phyloP scores from a whole-genome alignment of 257 asterid genomes.

The Ocimum tenuiflorum region DNA sequence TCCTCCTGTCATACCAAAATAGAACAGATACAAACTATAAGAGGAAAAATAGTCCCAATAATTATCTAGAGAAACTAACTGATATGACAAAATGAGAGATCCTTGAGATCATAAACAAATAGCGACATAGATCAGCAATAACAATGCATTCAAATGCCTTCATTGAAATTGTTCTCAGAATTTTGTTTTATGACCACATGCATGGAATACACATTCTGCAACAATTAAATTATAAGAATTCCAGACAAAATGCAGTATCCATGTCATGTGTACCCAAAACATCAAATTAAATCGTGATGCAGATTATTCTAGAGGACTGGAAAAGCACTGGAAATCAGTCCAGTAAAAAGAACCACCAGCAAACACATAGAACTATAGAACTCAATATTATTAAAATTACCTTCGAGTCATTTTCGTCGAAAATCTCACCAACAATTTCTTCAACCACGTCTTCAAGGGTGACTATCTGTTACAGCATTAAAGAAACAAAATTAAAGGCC shows the following conservation, averaged over 20 bases:
- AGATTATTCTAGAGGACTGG: not conserved
- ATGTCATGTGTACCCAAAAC: not conserved
- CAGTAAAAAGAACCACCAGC: not conserved
- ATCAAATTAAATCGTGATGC: not conserved
- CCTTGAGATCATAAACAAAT: not conserved
- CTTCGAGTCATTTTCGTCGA: slow-evolving; percentile 95
- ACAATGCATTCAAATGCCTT: slow-evolving; percentile 1
- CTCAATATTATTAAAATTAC: slow-evolving; percentile 35
- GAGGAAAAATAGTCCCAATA: not conserved
- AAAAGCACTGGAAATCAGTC: slow-evolving; percentile 11
- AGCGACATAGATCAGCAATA: not conserved
- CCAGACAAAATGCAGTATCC: not conserved
- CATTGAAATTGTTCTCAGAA: not conserved
- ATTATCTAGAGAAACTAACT: not conserved
- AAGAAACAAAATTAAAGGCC: slow-evolving; percentile 12
- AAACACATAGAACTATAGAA: not conserved
- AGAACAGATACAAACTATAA: not conserved
- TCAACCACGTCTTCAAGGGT: slow-evolving; percentile 99
- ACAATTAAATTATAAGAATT: slow-evolving; percentile 5
- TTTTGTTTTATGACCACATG: slow-evolving; percentile 4
- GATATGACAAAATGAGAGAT: not conserved
- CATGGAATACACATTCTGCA: not conserved
- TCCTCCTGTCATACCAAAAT: slow-evolving; percentile 62
- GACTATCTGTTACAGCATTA: slow-evolving; percentile 56
- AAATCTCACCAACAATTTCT: slow-evolving; percentile 98